phyloP scores from a whole-genome alignment of 2,329 filamentous ascomycete genomes.

The Penicillium frequentans region DNA sequence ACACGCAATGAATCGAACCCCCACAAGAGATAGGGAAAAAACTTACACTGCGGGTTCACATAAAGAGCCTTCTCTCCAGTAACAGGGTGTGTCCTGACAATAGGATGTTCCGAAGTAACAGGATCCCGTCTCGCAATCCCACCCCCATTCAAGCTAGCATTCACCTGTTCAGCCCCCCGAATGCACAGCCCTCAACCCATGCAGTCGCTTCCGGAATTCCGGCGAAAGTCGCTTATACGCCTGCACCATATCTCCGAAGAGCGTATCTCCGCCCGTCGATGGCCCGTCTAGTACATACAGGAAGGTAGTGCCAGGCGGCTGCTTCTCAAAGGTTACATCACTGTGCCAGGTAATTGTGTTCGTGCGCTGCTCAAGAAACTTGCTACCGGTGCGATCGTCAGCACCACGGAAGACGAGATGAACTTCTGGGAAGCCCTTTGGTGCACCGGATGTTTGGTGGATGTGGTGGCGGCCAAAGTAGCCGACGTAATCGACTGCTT shows the following conservation, averaged over 20 bases:
- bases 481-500: conserved; percentile 67
- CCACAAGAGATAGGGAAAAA: background rate
- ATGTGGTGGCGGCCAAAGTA: conserved; percentile 84
- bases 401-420: conserved; percentile 76
- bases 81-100: conserved; percentile 76
- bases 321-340: conserved; percentile 82
- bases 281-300: conserved; percentile 84
- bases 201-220: conserved; percentile 74
- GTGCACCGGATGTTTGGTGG: conserved; percentile 74
- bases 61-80: conserved; percentile 84
- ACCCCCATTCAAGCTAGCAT: conserved; percentile 64
- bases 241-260: conserved; percentile 76
- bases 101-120: conserved; percentile 70
- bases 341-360: conserved; percentile 87
- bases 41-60: conserved; percentile 77
- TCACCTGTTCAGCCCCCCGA: conserved; percentile 80
- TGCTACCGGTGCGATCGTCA: conserved; percentile 59
- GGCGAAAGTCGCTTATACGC: conserved; percentile 81
- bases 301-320: conserved; percentile 88
- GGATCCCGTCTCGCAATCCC: conserved; percentile 75
- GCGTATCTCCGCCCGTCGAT: conserved; percentile 76
- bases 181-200: conserved; percentile 78
- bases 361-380: conserved; percentile 68
- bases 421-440: conserved; percentile 70
- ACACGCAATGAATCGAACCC: no score